phyloP scores from a whole-genome alignment of 345 rosid genomes.

The Citrus reticulata region DNA sequence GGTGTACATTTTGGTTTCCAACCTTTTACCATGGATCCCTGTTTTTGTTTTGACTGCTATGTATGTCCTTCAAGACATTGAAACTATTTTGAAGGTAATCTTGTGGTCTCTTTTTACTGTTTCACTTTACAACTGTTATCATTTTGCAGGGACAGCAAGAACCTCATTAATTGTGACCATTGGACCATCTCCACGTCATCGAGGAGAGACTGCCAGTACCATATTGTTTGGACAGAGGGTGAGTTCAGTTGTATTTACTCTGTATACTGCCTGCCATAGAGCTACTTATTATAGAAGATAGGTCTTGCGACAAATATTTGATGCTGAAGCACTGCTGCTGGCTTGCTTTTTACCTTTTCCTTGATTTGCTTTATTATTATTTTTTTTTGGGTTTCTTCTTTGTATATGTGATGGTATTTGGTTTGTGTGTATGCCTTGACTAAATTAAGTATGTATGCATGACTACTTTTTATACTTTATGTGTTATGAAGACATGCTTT shows the following conservation, averaged over 20 bases:
- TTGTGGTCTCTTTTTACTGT: not conserved
- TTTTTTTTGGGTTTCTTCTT: not conserved
- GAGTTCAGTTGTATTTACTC: constrained; percentile 16
- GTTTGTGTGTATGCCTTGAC: not conserved
- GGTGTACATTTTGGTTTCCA: constrained; percentile 11
- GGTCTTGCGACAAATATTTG: not conserved
- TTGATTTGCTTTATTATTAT: not conserved
- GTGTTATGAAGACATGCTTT: not conserved
- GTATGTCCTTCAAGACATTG: not conserved
- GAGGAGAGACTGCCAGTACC: constrained; percentile 89
- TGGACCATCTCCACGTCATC: constrained; percentile 86
- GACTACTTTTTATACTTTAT: not conserved
- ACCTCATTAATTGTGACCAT: constrained; percentile 80
- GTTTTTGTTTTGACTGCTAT: not conserved
- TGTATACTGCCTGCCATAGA: not conserved
- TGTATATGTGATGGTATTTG: not conserved
- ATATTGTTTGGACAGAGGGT: constrained; percentile 93
- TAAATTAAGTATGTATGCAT: not conserved
- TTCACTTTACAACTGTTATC: constrained; percentile 7
- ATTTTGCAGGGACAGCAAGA: constrained; percentile 69
- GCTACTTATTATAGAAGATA: not conserved
- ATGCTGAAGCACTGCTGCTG: not conserved
- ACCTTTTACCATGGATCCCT: not conserved
- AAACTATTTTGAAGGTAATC: not conserved
- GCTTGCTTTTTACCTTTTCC: not conserved